phyloP scores from a whole-genome alignment of 768 basidiomycete species.

The Lentinus brumalis region DNA sequence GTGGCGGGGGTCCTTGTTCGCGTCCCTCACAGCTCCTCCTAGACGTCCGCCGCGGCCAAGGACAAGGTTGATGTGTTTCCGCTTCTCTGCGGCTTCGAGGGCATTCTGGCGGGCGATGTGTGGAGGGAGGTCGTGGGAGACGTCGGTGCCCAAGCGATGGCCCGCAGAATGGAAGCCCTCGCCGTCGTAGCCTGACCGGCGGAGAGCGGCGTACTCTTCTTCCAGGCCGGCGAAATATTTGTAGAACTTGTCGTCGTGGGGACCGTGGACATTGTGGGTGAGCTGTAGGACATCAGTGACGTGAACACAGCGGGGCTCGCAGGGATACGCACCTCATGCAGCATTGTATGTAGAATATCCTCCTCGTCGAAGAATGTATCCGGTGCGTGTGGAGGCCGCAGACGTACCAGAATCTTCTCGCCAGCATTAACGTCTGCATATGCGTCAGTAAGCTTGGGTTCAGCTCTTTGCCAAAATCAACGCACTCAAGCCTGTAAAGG shows the following conservation, averaged over 20 bases:
- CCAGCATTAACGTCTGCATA: constrained; percentile 73
- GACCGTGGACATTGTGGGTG: constrained; percentile 86
- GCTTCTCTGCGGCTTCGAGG: constrained; percentile 79
- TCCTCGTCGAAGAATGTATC: constrained; percentile 77
- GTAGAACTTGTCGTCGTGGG: constrained; percentile 87
- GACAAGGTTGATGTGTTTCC: constrained; percentile 47
- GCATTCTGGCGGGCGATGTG: constrained; percentile 68
- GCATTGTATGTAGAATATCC: constrained; percentile 79
- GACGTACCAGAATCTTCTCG: constrained; percentile 77
- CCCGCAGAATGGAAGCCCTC: constrained; percentile 91
- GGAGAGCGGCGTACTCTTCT: constrained; percentile 82
- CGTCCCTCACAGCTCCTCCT: constrained; percentile 42
- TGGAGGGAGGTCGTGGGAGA: constrained; percentile 69
- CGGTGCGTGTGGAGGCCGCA: constrained; percentile 69
- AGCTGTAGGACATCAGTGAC: constrained; percentile 48
- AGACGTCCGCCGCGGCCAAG: constrained; percentile 60
- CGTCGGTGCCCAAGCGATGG: constrained; percentile 60
- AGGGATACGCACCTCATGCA: constrained; percentile 70
- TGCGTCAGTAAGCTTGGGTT: constrained; percentile 15
- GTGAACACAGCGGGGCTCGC: not conserved
- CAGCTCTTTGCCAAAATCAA: not conserved
- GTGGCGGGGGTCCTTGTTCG: constrained; percentile 55
- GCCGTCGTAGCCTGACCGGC: constrained; percentile 81
- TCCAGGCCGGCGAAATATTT: constrained; percentile 71
- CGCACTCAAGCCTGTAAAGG: constrained; percentile 41